A percentile compares a stretch with the other conserved stretches of the same genome.
phyloP scores from a whole-genome alignment of 148 eudicot species.

The Camellia lanceoleosa region DNA sequence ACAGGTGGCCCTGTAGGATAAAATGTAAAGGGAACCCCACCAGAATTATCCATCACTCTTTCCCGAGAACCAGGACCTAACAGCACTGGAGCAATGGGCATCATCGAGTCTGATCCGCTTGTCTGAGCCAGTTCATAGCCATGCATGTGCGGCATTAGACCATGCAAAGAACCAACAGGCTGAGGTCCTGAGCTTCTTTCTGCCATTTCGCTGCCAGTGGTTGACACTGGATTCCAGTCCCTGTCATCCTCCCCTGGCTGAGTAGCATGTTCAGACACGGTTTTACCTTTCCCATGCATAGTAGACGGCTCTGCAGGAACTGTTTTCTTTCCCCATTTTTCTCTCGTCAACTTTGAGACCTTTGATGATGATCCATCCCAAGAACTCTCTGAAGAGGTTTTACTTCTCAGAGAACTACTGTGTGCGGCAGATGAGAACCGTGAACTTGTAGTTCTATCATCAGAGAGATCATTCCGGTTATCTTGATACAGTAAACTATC shows the following conservation, averaged over 20 bases:
- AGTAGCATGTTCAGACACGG: slow-evolving; percentile 29
- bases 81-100: slow-evolving; percentile 53
- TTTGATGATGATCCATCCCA: slow-evolving; percentile 80
- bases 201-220: slow-evolving; percentile 29
- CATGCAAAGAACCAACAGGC: slow-evolving; percentile 35
- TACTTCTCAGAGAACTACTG: slow-evolving; percentile 61
- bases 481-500: slow-evolving; percentile 36
- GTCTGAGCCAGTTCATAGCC: slow-evolving; percentile 53
- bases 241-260: slow-evolving; percentile 43
- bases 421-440: slow-evolving; percentile 57
- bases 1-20: slow-evolving; percentile 92
- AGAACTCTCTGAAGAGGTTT: slow-evolving; percentile 80
- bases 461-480: slow-evolving; percentile 42
- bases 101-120: slow-evolving; percentile 50
- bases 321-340: slow-evolving; percentile 56
- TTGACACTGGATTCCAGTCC: slow-evolving; percentile 34
- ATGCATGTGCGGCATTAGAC: slow-evolving; percentile 33
- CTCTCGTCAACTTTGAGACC: slow-evolving; percentile 51
- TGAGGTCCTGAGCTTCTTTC: slow-evolving; percentile 40
- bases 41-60: slow-evolving; percentile 23
- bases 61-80: slow-evolving; percentile 38
- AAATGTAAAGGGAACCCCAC: slow-evolving; percentile 45
- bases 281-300: slow-evolving; percentile 46
- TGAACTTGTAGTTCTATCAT: slow-evolving; percentile 57
- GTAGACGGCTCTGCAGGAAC: slow-evolving; percentile 29